Conservation (phyloP, 768 basidiomycete species). For the Lactarius hengduanensis region DNA sequence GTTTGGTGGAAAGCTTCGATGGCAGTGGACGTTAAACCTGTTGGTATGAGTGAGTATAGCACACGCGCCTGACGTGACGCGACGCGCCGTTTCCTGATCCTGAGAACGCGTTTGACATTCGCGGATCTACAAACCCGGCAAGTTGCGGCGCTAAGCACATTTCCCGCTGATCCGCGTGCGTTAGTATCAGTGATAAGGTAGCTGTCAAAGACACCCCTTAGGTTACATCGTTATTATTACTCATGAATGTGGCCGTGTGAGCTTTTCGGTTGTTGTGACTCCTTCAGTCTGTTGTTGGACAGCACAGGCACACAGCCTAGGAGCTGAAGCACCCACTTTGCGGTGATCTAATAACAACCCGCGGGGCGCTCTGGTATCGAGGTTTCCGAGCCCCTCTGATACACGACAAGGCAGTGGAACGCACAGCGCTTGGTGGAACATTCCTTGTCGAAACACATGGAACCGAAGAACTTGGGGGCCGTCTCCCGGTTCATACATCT, state of each 20-base stretch:
- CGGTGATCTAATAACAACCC: neutral
- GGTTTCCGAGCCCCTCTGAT: neutral
- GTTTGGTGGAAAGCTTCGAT: conserved; percentile 1
- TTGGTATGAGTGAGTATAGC: conserved; percentile 1
- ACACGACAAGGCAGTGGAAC: conserved; percentile 1
- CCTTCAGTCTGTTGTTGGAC: neutral
- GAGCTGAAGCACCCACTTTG: neutral
- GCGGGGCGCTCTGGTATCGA: conserved; percentile 1
- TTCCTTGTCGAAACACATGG: neutral
- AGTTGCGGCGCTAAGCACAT: conserved; percentile 1
- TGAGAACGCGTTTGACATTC: conserved; percentile 5
- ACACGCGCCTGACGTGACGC: conserved; percentile 16
- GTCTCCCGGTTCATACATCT: neutral
- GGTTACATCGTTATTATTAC: neutral
- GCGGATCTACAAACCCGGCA: conserved; percentile 24
- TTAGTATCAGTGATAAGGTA: neutral
- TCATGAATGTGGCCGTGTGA: conserved; percentile 1
- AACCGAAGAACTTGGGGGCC: neutral
- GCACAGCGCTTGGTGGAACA: neutral
- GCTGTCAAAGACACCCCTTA: too few species aligned
- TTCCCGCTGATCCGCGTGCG: neutral
- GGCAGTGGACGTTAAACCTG: conserved; percentile 3
- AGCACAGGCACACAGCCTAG: neutral
- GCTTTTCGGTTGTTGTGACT: neutral
- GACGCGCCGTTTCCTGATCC: conserved; percentile 9